Evolutionary conservation across 148 eudicot species (phyloP).

Genomic region (Agrostemma githago): DNA sequence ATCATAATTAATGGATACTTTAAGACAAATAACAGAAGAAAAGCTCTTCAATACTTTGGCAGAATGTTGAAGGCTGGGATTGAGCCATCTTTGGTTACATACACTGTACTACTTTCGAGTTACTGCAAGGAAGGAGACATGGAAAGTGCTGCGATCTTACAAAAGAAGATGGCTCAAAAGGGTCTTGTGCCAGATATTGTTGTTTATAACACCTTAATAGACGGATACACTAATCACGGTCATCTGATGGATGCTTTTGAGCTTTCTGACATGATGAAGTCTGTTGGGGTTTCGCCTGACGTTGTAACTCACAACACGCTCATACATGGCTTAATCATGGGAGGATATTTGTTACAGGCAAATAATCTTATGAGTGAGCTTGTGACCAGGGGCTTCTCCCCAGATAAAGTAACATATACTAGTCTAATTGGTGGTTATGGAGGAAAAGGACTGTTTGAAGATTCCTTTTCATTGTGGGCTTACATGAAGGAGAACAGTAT

Average conservation of each 20-base stretch:
- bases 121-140: slow-evolving; percentile 36
- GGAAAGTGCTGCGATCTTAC: slow-evolving; percentile 28
- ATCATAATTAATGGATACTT: slow-evolving; percentile 44
- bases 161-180: slow-evolving; percentile 28
- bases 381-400: slow-evolving; percentile 35
- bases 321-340: slow-evolving; percentile 34
- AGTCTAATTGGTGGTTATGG: slow-evolving; percentile 34
- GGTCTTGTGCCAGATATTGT: slow-evolving; percentile 35
- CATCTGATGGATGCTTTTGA: slow-evolving; percentile 36
- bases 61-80: slow-evolving; percentile 47
- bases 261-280: slow-evolving; percentile 36
- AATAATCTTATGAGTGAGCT: slow-evolving; percentile 39
- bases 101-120: slow-evolving; percentile 32
- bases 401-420: slow-evolving; percentile 41
- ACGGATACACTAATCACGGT: slow-evolving; percentile 43
- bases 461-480: slow-evolving; percentile 41
- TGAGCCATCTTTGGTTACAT: slow-evolving; percentile 36
- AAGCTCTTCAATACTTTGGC: slow-evolving; percentile 34
- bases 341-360: slow-evolving; percentile 38
- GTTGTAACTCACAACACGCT: slow-evolving; percentile 41
- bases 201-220: slow-evolving; percentile 37
- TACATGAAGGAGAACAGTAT: slow-evolving; percentile 30
- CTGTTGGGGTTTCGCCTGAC: slow-evolving; percentile 38
- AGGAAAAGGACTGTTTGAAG: slow-evolving; percentile 36
- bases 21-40: slow-evolving; percentile 24